Evolutionary conservation across 169 alveolate genomes (phyloP), one percentile per base, ranked within the genome.

Genomic region (Eimeria praecox): DNA sequence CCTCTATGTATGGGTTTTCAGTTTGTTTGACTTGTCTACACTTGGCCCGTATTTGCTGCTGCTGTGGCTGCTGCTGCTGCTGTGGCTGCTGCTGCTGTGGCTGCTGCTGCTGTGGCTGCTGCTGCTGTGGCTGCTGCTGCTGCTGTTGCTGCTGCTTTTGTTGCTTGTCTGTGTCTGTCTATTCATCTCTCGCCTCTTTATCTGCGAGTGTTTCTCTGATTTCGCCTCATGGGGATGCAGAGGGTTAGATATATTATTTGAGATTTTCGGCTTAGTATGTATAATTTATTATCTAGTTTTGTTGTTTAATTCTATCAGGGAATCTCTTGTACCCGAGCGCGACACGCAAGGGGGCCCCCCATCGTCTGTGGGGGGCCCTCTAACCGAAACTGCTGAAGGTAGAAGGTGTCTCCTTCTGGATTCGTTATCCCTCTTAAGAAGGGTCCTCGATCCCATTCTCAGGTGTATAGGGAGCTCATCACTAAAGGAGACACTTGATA

Each of bases 371-470:
- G 27, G 88, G 88, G 44, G 42, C 40, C 14, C 88, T 30, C 66
- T 20, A 3, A 46, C 88, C 27, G 93, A 87, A 30, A 87, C 93
- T 1, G 93, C 42, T 0, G 93, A 87, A 62, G 93, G 93, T 3
- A 35, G 93, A 33, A 40, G 56, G 62, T 49, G 64, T 46, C 93
- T 87, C 49, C 80, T 87, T 12, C 20, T 33, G 30, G 64, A 56
- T 42, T 87, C 93, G 35, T 24, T 83, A 38, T 52, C 27, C 33
- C 91, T 83, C 20, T 24, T 83, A 38, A n/a, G 16, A 49, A 56
- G 66, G 66, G 91, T 59, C 75, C 75, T 83, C 14, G 49, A 83
- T 38, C 59, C 91, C 6, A 22, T 52, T 18, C 22, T 83, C 54
- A 78, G 66, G 40, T 10, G 42, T 6, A 24, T 24, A 3, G 42